These are phyloP conservation scores for Carex scoparia DNA, from an alignment of 176 grass and related monocot genomes.

Conservation along the genomic window DNA sequence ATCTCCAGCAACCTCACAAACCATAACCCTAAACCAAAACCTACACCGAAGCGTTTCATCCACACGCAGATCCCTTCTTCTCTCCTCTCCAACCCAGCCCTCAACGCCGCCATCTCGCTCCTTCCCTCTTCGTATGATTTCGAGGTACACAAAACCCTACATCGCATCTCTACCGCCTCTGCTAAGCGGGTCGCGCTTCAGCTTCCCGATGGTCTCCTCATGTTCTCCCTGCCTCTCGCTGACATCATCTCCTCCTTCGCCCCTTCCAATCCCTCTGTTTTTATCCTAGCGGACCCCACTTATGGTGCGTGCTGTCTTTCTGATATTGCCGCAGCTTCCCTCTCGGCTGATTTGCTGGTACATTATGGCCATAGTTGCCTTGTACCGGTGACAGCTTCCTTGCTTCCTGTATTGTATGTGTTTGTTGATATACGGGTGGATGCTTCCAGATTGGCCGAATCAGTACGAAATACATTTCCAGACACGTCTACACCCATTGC, in stretches of 20 bases:
- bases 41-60: slow-evolving; percentile 69
- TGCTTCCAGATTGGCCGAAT: slow-evolving; percentile 46
- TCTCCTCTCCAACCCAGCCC: slow-evolving; percentile 68
- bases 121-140: slow-evolving; percentile 71
- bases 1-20: neutral
- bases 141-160: slow-evolving; percentile 85
- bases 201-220: slow-evolving; percentile 87
- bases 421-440: slow-evolving; percentile 91
- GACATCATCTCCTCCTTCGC: slow-evolving; percentile 72
- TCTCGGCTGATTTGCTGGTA: slow-evolving; percentile 66
- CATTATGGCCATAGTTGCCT: slow-evolving; percentile 98
- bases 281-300: slow-evolving; percentile 87
- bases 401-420: slow-evolving; percentile 89
- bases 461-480: slow-evolving; percentile 51
- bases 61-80: slow-evolving; percentile 68
- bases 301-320: slow-evolving; percentile 87
- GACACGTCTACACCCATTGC: slow-evolving; percentile 41
- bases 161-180: slow-evolving; percentile 54
- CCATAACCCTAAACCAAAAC: slow-evolving; percentile 25
- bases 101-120: slow-evolving; percentile 56
- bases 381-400: slow-evolving; percentile 69
- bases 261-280: slow-evolving; percentile 37
- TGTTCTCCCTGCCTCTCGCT: slow-evolving; percentile 77
- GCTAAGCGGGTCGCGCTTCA: slow-evolving; percentile 68
- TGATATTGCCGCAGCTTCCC: slow-evolving; percentile 52